phyloP scores from a whole-genome alignment of 2,329 filamentous ascomycete genomes.

The Fusarium sp. region DNA sequence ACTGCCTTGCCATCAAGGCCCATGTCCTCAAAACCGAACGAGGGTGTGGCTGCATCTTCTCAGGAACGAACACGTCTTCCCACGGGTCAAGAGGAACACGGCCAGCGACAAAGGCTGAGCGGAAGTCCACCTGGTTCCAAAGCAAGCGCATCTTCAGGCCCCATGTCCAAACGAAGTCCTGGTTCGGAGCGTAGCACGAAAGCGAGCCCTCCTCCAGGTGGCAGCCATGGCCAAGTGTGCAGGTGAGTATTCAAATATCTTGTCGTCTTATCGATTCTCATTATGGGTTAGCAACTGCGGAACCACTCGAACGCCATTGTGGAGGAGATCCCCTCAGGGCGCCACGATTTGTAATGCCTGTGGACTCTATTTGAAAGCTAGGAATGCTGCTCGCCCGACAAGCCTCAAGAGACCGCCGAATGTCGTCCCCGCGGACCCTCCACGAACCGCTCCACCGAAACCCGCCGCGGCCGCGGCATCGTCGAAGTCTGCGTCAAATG shows the following conservation, averaged over 20 bases:
- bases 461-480: constrained; percentile 51
- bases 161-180: constrained; percentile 48
- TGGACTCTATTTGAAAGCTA: constrained; percentile 91
- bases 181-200: constrained; percentile 40
- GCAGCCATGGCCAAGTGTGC: constrained; percentile 69
- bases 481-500: constrained; percentile 56
- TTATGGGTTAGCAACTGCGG: constrained; percentile 81
- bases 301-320: constrained; percentile 92
- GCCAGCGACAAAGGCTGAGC: constrained; percentile 33
- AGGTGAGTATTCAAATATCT: constrained; percentile 63
- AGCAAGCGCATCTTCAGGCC: constrained; percentile 41
- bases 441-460: constrained; percentile 58
- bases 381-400: constrained; percentile 90
- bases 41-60: constrained; percentile 29
- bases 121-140: constrained; percentile 45
- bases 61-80: constrained; percentile 41
- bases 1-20: constrained; percentile 55
- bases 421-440: constrained; percentile 56
- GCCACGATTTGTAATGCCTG: constrained; percentile 98
- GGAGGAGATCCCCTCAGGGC: constrained; percentile 92
- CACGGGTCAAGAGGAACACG: constrained; percentile 38
- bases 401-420: constrained; percentile 84
- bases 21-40: constrained; percentile 49
- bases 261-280: constrained; percentile 8
- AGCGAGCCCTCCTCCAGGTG: constrained; percentile 32